phyloP scores from a whole-genome alignment of 2,329 filamentous ascomycete species.

The Phialemonium atrogriseum region DNA sequence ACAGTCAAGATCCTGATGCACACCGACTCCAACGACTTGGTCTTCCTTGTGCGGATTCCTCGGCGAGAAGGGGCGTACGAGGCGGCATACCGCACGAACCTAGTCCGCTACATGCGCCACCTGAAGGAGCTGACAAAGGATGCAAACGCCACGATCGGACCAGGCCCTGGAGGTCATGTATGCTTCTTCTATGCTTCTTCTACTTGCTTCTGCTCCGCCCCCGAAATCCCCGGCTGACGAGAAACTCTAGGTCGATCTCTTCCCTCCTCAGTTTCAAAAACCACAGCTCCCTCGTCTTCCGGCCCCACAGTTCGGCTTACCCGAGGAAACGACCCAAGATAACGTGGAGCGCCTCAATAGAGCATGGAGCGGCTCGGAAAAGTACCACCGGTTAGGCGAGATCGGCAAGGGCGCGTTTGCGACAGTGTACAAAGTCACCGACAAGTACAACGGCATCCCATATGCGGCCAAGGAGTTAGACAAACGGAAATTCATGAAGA shows the following conservation, averaged over 20 bases:
- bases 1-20: slow-evolving; percentile 62
- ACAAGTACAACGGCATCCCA: slow-evolving; percentile 72
- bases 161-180: slow-evolving; percentile 40
- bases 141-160: slow-evolving; percentile 35
- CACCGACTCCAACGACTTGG: slow-evolving; percentile 49
- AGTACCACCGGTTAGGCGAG: slow-evolving; percentile 73
- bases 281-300: slow-evolving; percentile 1
- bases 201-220: not conserved
- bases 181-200: slow-evolving; percentile 8
- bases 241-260: slow-evolving; percentile 15
- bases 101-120: slow-evolving; percentile 54
- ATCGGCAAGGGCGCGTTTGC: slow-evolving; percentile 95
- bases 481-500: slow-evolving; percentile 88
- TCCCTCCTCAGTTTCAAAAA: slow-evolving; percentile 4
- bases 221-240: slow-evolving; percentile 3
- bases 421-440: slow-evolving; percentile 82
- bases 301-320: not conserved
- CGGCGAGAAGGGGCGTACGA: slow-evolving; percentile 59
- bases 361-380: slow-evolving; percentile 75
- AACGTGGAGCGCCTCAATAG: slow-evolving; percentile 30
- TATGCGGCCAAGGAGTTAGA: slow-evolving; percentile 94
- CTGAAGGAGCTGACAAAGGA: slow-evolving; percentile 21
- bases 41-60: slow-evolving; percentile 81
- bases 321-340: slow-evolving; percentile 17
- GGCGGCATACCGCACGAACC: slow-evolving; percentile 58